phyloP scores from a whole-genome alignment of 1,284 basidiomycete genomes.

The Microbotryum silenes-acaulis region DNA sequence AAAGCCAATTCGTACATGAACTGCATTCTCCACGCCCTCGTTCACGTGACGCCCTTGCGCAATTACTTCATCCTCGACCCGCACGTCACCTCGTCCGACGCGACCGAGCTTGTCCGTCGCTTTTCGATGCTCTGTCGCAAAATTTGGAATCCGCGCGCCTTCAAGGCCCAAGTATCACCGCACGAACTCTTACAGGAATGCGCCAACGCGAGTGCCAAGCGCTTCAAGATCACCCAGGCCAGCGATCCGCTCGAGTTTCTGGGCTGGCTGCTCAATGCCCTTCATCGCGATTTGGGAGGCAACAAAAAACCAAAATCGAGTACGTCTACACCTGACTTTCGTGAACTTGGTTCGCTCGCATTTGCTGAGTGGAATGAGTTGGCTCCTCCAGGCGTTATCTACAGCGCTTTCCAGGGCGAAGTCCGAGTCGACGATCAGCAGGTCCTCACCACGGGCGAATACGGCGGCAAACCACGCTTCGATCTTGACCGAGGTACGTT shows the following conservation, averaged over 20 bases:
- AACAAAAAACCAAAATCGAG: conserved; percentile 78
- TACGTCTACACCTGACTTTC: conserved; percentile 35
- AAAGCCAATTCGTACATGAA: conserved; percentile 96
- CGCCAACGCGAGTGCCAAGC: conserved; percentile 71
- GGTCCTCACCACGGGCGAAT: conserved; percentile 57
- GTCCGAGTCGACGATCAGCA: conserved; percentile 89
- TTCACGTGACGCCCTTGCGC: conserved; percentile 82
- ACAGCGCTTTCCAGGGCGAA: conserved; percentile 88
- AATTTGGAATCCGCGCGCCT: conserved; percentile 88
- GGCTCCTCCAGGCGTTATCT: conserved; percentile 59
- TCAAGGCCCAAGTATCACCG: conserved; percentile 96
- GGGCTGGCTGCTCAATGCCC: conserved; percentile 86
- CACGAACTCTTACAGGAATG: conserved; percentile 99
- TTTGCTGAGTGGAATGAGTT: no score
- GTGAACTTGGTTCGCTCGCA: background rate
- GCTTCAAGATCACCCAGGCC: conserved; percentile 85
- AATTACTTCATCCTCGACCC: conserved; percentile 56
- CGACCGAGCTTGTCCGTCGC: conserved; percentile 67
- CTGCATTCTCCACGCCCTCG: conserved; percentile 85
- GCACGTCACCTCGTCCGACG: conserved; percentile 6
- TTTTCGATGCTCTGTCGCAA: conserved; percentile 76
- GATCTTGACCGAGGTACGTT: conserved; percentile 75
- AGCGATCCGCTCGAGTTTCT: conserved; percentile 95
- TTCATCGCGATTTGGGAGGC: conserved; percentile 87
- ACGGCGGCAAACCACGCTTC: conserved; percentile 64